These are phyloP conservation scores for Colletotrichum ledebouriae DNA, from an alignment of 2,329 filamentous ascomycete species.

Conservation along the genomic window DNA sequence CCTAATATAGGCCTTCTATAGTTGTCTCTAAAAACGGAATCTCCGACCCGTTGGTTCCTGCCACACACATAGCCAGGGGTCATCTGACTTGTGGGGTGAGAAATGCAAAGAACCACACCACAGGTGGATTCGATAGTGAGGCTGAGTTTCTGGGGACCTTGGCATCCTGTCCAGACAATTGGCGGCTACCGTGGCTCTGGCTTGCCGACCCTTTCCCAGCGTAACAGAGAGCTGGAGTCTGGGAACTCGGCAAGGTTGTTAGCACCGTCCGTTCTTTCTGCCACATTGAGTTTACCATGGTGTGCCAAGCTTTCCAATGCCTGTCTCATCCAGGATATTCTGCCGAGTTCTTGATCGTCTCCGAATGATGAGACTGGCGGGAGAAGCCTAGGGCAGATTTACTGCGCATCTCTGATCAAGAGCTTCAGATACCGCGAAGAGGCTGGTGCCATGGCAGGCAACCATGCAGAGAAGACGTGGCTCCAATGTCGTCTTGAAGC, in stretches of 20 bases:
- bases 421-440: conserved; percentile 3
- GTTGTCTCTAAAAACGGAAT: too few relatives aligned
- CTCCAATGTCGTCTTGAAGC: conserved; percentile 39
- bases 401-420: conserved; percentile 10
- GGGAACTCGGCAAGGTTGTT: conserved; percentile 33
- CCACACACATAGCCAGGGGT: too few relatives aligned
- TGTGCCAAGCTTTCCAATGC: conserved; percentile 38
- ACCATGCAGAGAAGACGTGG: conserved; percentile 12
- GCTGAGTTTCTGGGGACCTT: conserved; percentile 34
- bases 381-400: conserved; percentile 1
- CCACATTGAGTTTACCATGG: conserved; percentile 27
- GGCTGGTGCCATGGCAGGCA: conserved; percentile 16
- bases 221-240: conserved; percentile 9
- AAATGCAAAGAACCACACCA: conserved; percentile 31
- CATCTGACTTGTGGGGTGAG: conserved; percentile 20
- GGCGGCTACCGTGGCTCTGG: conserved; percentile 11
- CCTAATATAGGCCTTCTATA: too few relatives aligned
- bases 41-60: too few relatives aligned
- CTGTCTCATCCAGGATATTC: conserved; percentile 36
- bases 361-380: conserved; percentile 12
- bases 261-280: conserved; percentile 24
- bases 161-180: conserved; percentile 23
- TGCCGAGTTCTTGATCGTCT: conserved; percentile 36
- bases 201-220: conserved; percentile 20
- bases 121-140: conserved; percentile 26